Conservation (phyloP, 768 basidiomycete species). For the Termitomyces sp. region DNA sequence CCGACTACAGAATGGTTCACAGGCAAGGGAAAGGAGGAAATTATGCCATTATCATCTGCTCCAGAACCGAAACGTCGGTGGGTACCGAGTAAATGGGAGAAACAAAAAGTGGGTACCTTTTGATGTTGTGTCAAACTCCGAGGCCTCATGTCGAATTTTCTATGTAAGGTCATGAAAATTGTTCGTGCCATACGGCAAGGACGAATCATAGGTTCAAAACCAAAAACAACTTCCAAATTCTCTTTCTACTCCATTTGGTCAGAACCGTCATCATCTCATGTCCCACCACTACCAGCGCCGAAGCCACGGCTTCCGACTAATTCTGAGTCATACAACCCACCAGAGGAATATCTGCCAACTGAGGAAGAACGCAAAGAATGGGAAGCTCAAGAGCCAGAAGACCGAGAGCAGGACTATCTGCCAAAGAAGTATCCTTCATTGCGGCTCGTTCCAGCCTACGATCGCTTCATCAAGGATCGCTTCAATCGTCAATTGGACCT, state of each 20-base stretch:
- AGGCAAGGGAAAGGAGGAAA: conserved; percentile 89
- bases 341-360: conserved; percentile 91
- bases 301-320: conserved; percentile 86
- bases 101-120: conserved; percentile 75
- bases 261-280: conserved; percentile 63
- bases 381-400: conserved; percentile 81
- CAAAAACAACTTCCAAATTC: conserved; percentile 62
- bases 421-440: conserved; percentile 82
- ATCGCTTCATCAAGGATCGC: conserved; percentile 87
- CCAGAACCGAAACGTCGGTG: conserved; percentile 96
- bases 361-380: conserved; percentile 78
- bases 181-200: conserved; percentile 97
- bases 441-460: conserved; percentile 88
- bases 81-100: conserved; percentile 99
- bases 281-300: conserved; percentile 90
- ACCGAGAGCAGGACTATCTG: conserved; percentile 84
- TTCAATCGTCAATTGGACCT: conserved; percentile 93
- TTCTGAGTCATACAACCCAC: conserved; percentile 98
- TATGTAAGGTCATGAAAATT: conserved; percentile 91
- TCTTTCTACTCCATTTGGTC: conserved; percentile 90
- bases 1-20: conserved; percentile 97
- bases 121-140: background rate
- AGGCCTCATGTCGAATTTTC: background rate
- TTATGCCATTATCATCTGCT: conserved; percentile 87
- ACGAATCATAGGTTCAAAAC: conserved; percentile 86